Evolutionary conservation across 345 rosid species (phyloP), one percentile per base, ranked within the genome.

Genomic region (Lenwebbia sp.): DNA sequence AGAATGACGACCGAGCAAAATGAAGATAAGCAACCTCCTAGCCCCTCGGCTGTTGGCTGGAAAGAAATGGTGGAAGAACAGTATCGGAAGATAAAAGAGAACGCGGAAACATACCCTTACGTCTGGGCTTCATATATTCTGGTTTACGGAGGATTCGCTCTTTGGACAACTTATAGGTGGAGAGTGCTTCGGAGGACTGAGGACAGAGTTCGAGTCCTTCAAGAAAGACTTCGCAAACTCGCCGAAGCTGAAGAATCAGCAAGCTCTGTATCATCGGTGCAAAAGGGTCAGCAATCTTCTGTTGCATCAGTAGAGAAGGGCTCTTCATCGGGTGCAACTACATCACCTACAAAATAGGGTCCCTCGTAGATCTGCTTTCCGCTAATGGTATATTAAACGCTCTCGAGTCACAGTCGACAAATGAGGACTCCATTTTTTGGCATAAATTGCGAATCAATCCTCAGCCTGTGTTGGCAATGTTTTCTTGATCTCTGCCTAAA

Each of bases 51-150:
- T 54, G 81, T 87, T 76, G 87, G 93, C 53, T 88, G 93, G 33
- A 83, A 33, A 22, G 93, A 89, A 86, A 87, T 86, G 82, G 91
- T 93, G 37, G 92, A 90, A 81, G 92, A 89, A 52, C 93, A 86
- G 49, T 96, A 93, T 91, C 86, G 85, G 86, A 91, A 94, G 87
- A 90, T 93, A 82, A 95, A 89, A 87, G 98, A 95, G 90, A 90
- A 96, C 55, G 96, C 98, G 0, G 95, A 94, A 91, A 92, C 96
- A 70, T 96, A 92, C 85, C 99, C 98, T 7, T 97, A 92, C 41
- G 99, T 96, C 40, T 97, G 99, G 99, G 99, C 92, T 82, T 97
- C 99, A 1, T 97, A 96, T 82, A 92, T 91, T 6, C 89, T 94
- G 83, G 99, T 96, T 49, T 97, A 97, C 50, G 99, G 99, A 13